These are phyloP conservation scores for Xylaria sp. DNA, from an alignment of 2,329 filamentous ascomycete species.

Conservation along the genomic window DNA sequence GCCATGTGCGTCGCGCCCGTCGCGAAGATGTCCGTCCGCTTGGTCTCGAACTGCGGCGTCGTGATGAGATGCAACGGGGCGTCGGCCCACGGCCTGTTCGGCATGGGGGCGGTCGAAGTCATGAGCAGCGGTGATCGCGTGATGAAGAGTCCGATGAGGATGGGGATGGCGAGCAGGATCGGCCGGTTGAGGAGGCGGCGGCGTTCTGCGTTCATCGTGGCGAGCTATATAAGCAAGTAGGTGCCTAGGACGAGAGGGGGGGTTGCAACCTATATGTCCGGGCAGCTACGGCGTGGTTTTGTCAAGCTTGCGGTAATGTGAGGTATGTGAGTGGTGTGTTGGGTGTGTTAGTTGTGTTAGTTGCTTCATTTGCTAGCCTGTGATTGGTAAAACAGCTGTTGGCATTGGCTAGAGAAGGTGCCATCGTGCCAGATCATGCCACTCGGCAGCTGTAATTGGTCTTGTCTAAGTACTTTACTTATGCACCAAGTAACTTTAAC, in stretches of 20 bases:
- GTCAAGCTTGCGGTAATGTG: neutral
- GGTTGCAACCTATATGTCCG: neutral
- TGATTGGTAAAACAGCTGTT: constrained; percentile 27
- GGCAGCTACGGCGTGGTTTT: constrained; percentile 18
- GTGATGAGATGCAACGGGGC: constrained; percentile 64
- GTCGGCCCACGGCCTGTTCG: constrained; percentile 62
- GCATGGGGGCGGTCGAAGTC: constrained; percentile 49
- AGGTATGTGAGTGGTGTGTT: constrained; percentile 17
- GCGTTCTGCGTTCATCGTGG: constrained; percentile 39
- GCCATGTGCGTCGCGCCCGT: constrained; percentile 70
- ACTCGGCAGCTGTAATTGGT: constrained; percentile 4
- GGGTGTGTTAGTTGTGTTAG: neutral
- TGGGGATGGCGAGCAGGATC: constrained; percentile 50
- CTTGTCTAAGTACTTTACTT: neutral
- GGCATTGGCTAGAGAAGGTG: constrained; percentile 23
- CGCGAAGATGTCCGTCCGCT: constrained; percentile 69
- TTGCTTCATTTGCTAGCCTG: neutral
- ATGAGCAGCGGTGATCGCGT: constrained; percentile 55
- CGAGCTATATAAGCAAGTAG: neutral
- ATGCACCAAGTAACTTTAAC: neutral
- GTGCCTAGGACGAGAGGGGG: neutral
- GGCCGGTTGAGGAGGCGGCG: constrained; percentile 46
- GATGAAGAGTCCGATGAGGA: constrained; percentile 52
- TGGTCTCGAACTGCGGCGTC: constrained; percentile 64
- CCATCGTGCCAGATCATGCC: constrained; percentile 33